Percentiles rank a stretch among this genome's conserved stretches.
These are phyloP conservation scores for Mycena indigotica DNA, from an alignment of 768 basidiomycete species.

Conservation along the genomic window DNA sequence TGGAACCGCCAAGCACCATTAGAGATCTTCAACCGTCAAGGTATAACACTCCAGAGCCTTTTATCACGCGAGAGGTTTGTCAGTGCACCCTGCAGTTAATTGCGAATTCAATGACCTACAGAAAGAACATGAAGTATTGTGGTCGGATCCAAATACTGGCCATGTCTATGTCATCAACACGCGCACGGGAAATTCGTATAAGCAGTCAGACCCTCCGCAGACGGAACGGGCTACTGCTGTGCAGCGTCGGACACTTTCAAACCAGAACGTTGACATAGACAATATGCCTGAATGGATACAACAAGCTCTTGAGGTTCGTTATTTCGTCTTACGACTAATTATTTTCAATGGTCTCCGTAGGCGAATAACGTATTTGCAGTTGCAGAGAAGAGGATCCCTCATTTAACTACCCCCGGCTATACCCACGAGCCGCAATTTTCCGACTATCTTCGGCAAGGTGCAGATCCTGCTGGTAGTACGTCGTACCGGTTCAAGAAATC, in stretches of 20 bases:
- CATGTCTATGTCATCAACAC: slow-evolving; percentile 61
- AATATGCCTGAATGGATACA: slow-evolving; percentile 65
- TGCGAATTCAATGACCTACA: slow-evolving; percentile 12
- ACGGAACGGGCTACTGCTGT: slow-evolving; percentile 24
- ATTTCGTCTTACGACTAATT: slow-evolving; percentile 14
- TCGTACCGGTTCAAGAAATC: slow-evolving; percentile 49
- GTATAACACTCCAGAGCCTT: slow-evolving; percentile 10
- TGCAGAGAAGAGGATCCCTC: slow-evolving; percentile 50
- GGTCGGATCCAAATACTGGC: slow-evolving; percentile 68
- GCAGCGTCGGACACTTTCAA: slow-evolving; percentile 20
- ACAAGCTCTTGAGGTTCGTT: slow-evolving; percentile 56
- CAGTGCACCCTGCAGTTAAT: slow-evolving; percentile 4
- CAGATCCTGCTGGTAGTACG: slow-evolving; percentile 13
- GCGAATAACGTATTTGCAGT: slow-evolving; percentile 58
- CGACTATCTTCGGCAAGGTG: slow-evolving; percentile 22
- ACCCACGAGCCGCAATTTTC: slow-evolving; percentile 16
- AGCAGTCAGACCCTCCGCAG: slow-evolving; percentile 26
- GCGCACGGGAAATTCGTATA: slow-evolving; percentile 71
- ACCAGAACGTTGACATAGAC: slow-evolving; percentile 24
- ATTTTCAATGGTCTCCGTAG: slow-evolving; percentile 32
- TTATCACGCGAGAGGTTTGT: slow-evolving; percentile 14
- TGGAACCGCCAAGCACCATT: slow-evolving; percentile 1
- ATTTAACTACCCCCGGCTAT: slow-evolving; percentile 10
- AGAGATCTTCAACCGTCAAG: slow-evolving; percentile 9
- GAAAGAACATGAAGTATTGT: slow-evolving; percentile 41